Evolutionary conservation across 208 protist genomes (phyloP).

Genomic region (Naegleria lovaniensis): DNA sequence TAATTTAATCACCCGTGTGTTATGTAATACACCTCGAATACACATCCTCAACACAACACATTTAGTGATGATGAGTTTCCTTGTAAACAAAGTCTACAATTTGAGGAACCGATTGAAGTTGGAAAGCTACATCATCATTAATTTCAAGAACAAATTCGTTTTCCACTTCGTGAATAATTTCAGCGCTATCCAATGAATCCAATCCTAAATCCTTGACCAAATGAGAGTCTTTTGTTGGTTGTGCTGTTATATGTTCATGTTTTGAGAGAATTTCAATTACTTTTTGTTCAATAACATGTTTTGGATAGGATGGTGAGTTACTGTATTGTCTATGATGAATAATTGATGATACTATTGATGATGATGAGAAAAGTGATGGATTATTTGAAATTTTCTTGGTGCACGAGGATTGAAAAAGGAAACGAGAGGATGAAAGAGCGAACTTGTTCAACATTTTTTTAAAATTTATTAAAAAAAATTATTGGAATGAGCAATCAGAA

Average conservation of each 20-base stretch:
- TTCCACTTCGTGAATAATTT: slow-evolving; percentile 60
- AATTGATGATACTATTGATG: neutral
- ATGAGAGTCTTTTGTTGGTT: slow-evolving; percentile 76
- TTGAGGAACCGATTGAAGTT: neutral
- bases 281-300: slow-evolving; percentile 80
- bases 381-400: too few relatives aligned
- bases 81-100: neutral
- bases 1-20: neutral
- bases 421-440: neutral
- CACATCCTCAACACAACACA: too few relatives aligned
- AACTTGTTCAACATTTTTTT: neutral
- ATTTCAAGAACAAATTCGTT: neutral
- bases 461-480: neutral
- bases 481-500: too few relatives aligned
- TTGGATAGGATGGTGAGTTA: slow-evolving; percentile 31
- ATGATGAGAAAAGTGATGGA: neutral
- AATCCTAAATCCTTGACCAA: slow-evolving; percentile 90
- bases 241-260: slow-evolving; percentile 85
- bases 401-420: neutral
- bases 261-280: slow-evolving; percentile 87
- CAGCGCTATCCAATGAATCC: slow-evolving; percentile 87
- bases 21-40: neutral
- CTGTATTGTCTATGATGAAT: neutral
- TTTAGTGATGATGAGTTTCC: neutral
- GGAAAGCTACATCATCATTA: slow-evolving; percentile 4